Conservation (phyloP, 2,329 filamentous ascomycete species). For the Phyllosticta citrichinensis region DNA sequence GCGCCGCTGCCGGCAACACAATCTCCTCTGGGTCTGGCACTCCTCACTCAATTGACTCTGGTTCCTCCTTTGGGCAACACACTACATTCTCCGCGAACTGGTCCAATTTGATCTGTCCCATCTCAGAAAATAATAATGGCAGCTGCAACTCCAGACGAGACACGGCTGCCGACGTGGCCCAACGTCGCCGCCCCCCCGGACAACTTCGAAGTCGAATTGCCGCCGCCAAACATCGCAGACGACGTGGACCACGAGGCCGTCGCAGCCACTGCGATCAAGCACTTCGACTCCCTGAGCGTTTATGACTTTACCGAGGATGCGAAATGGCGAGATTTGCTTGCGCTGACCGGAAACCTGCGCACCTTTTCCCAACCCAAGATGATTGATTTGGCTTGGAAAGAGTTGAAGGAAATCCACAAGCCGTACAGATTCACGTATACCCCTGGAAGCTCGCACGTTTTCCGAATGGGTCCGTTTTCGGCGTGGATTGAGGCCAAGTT, state of each 20-base stretch:
- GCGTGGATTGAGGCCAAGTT: conserved; percentile 22
- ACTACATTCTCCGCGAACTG: neutral
- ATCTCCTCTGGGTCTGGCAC: neutral
- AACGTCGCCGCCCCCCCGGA: neutral
- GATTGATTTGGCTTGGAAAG: conserved; percentile 30
- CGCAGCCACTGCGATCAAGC: conserved; percentile 10
- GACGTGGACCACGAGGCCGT: conserved; percentile 12
- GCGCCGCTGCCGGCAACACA: no score
- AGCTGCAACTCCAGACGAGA: neutral
- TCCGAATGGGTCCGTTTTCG: conserved; percentile 17
- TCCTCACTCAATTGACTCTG: neutral
- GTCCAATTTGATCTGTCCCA: neutral
- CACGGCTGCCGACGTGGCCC: neutral
- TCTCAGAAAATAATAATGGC: neutral
- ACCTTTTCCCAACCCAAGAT: conserved; percentile 40
- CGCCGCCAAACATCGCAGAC: conserved; percentile 11
- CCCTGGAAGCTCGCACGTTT: conserved; percentile 13
- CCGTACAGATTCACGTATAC: conserved; percentile 17
- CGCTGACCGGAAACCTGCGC: conserved; percentile 45
- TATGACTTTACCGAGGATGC: conserved; percentile 10
- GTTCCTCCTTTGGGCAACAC: neutral
- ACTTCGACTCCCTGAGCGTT: conserved; percentile 13
- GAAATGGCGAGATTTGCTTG: conserved; percentile 48
- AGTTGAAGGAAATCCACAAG: conserved; percentile 21
- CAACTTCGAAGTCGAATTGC: conserved; percentile 15